These are phyloP conservation scores for Takakia lepidozioides DNA, from an alignment of 225 moss, liverwort and hornwort genomes.

Conservation along the genomic window DNA sequence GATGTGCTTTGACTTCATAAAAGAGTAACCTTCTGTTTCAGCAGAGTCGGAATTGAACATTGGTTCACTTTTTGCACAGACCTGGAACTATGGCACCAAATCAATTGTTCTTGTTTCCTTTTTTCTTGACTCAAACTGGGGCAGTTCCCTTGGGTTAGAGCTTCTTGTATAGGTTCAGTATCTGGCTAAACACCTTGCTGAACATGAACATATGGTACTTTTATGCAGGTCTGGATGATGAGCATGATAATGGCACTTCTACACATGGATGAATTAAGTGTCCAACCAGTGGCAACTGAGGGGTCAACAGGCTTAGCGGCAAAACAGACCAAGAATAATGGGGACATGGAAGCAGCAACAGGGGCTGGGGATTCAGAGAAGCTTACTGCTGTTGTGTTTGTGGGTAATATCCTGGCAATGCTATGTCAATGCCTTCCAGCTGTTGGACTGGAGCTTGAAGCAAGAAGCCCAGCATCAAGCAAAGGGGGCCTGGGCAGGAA, in stretches of 20 bases:
- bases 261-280: conserved; percentile 64
- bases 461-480: conserved; percentile 38
- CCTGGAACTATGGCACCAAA: no score
- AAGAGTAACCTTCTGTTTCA: no score
- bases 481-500: conserved; percentile 13
- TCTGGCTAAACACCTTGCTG: no score
- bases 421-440: conserved; percentile 68
- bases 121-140: no score
- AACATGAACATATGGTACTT: no score
- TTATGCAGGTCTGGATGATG: conserved; percentile 88
- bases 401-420: conserved; percentile 51
- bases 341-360: conserved; percentile 22
- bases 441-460: conserved; percentile 47
- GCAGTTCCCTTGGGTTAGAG: no score
- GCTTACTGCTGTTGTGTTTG: conserved; percentile 45
- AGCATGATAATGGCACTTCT: conserved; percentile 65
- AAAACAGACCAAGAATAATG: conserved; percentile 17
- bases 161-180: no score
- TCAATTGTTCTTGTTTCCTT: no score
- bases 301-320: conserved; percentile 11
- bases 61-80: no score
- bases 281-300: conserved; percentile 26
- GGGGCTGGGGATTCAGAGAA: conserved; percentile 31
- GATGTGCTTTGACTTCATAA: no score
- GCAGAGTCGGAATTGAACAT: no score